A percentile compares a stretch with the other conserved stretches of the same genome.
phyloP scores from a whole-genome alignment of 306 rosid species.

The Pyrus pyrifolia region DNA sequence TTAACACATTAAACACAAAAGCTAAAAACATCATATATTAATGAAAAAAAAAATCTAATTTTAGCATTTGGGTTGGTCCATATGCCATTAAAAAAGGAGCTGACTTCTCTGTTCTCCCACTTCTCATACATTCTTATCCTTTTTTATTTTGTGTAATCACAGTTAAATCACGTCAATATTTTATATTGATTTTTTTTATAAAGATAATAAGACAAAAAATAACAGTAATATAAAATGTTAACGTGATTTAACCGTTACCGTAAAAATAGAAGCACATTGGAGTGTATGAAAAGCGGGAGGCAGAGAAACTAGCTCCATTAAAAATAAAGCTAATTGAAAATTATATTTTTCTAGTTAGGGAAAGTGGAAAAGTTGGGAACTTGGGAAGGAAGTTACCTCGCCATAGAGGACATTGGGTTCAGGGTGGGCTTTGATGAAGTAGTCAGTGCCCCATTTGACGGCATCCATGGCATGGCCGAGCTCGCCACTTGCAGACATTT shows the following conservation, averaged over 20 bases:
- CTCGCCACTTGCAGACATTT: slow-evolving; percentile 71
- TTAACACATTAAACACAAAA: not conserved
- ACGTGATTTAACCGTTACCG: too few relatives aligned
- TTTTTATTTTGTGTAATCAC: too few relatives aligned
- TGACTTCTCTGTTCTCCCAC: too few relatives aligned
- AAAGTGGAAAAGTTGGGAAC: not conserved
- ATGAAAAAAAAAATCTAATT: not conserved
- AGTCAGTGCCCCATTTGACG: slow-evolving; percentile 92
- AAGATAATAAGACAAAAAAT: too few relatives aligned
- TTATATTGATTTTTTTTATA: too few relatives aligned
- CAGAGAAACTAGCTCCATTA: too few relatives aligned
- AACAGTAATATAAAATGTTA: too few relatives aligned
- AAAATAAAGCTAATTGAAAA: not conserved
- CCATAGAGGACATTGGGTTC: slow-evolving; percentile 83
- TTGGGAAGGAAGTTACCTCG: slow-evolving; percentile 44
- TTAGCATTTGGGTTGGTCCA: not conserved
- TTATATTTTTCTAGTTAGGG: not conserved
- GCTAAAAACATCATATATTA: not conserved
- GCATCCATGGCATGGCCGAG: slow-evolving; percentile 88
- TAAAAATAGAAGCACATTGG: too few relatives aligned
- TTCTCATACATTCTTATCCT: too few relatives aligned
- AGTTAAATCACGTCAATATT: too few relatives aligned
- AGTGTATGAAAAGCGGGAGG: too few relatives aligned
- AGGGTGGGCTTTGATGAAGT: slow-evolving; percentile 89
- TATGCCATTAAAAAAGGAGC: not conserved